Percentiles rank a stretch among this genome's conserved stretches.
Evolutionary conservation across 768 basidiomycete species (phyloP).

Genomic region (Amanita polypyramis): DNA sequence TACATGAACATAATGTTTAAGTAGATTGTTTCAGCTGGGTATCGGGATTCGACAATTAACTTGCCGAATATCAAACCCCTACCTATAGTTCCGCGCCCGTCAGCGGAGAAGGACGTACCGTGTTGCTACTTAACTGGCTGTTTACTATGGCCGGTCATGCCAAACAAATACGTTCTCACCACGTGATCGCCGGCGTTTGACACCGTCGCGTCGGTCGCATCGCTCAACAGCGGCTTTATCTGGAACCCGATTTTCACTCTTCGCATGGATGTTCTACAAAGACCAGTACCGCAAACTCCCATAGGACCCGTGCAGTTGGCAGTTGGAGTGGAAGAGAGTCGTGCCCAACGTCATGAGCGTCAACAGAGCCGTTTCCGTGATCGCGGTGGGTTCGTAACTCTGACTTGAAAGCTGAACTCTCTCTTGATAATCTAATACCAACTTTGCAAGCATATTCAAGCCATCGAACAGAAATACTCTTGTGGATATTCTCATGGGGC

Average conservation of each 20-base stretch:
- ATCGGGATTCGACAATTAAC: background rate
- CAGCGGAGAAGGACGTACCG: too few relatives aligned
- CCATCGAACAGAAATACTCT: conserved; percentile 40
- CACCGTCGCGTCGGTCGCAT: too few relatives aligned
- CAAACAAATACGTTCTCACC: too few relatives aligned
- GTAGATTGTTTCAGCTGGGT: background rate
- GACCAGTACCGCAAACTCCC: background rate
- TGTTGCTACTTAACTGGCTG: too few relatives aligned
- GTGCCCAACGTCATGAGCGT: conserved; percentile 47
- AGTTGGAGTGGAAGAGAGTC: conserved; percentile 36
- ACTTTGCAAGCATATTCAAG: conserved; percentile 36
- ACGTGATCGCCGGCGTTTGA: too few relatives aligned
- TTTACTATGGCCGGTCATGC: too few relatives aligned
- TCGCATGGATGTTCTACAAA: conserved; percentile 1
- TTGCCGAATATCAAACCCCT: background rate
- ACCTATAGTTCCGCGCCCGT: too few relatives aligned
- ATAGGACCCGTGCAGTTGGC: background rate
- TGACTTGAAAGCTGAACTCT: background rate
- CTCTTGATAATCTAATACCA: background rate
- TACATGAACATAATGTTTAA: background rate
- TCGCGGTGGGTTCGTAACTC: conserved; percentile 44
- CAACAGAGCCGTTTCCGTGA: conserved; percentile 61
- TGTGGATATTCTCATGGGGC: conserved; percentile 39
- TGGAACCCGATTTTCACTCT: background rate
- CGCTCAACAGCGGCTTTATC: too few relatives aligned